Evolutionary conservation across 495 filamentous ascomycete genomes (phyloP).

Genomic region (Massariosphaeria phaeospora): DNA sequence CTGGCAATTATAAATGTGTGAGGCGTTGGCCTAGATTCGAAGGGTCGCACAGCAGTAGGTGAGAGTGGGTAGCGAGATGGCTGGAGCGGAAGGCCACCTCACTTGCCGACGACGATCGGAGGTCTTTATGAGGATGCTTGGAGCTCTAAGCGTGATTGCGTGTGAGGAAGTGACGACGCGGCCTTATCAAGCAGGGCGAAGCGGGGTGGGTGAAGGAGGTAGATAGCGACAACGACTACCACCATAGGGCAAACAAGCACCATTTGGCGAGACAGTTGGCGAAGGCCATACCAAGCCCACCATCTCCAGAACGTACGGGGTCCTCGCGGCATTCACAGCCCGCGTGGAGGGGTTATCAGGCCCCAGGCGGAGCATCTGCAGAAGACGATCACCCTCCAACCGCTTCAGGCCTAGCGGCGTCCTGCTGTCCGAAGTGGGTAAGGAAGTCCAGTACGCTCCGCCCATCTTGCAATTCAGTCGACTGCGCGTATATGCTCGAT

Average conservation of each 20-base stretch:
- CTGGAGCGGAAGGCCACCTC: not conserved
- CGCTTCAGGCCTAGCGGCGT: conserved; percentile 15
- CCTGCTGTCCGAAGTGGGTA: conserved; percentile 27
- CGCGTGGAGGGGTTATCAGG: conserved; percentile 29
- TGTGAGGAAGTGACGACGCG: not conserved
- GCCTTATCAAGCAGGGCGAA: conserved; percentile 17
- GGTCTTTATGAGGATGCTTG: not conserved
- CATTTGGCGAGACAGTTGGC: too few relatives aligned
- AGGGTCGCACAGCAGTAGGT: conserved; percentile 16
- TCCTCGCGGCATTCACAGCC: conserved; percentile 1
- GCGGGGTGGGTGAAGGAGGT: conserved; percentile 9
- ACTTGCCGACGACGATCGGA: not conserved
- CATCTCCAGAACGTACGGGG: not conserved
- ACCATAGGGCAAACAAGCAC: conserved; percentile 4
- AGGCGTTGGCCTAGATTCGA: conserved; percentile 10
- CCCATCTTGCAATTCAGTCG: conserved; percentile 1
- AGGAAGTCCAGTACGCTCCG: conserved; percentile 25
- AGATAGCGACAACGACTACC: conserved; percentile 7
- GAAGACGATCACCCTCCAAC: conserved; percentile 15
- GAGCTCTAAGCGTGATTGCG: not conserved
- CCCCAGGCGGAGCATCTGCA: conserved; percentile 15
- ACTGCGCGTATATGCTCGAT: not conserved
- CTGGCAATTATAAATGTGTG: not conserved
- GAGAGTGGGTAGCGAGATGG: conserved; percentile 15
- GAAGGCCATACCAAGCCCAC: not conserved